These are phyloP conservation scores for Raphanus sativus DNA, from an alignment of 345 rosid species.

Conservation along the genomic window DNA sequence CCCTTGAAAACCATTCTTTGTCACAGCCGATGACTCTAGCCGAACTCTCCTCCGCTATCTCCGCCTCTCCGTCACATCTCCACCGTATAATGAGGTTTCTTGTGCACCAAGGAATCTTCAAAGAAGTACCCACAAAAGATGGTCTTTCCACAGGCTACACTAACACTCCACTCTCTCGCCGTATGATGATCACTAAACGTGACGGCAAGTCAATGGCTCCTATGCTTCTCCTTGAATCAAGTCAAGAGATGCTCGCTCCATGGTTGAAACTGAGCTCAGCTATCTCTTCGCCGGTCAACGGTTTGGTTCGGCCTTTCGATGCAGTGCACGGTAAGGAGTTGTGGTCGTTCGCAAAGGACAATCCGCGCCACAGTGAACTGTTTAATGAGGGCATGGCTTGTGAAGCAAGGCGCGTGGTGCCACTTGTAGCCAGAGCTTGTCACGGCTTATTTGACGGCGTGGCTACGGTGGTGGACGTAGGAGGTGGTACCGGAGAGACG, in stretches of 20 bases:
- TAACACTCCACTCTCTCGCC: conserved; percentile 65
- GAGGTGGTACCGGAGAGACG: conserved; percentile 66
- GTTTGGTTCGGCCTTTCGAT: conserved; percentile 42
- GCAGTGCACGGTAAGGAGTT: conserved; percentile 50
- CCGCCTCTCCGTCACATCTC: conserved; percentile 52
- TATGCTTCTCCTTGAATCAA: conserved; percentile 46
- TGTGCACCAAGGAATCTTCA: conserved; percentile 49
- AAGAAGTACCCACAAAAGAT: conserved; percentile 31
- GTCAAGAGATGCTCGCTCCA: conserved; percentile 54
- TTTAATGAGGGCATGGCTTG: conserved; percentile 70
- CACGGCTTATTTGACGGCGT: conserved; percentile 58
- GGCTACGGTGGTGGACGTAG: conserved; percentile 63
- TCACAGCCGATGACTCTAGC: conserved; percentile 49
- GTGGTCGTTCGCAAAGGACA: conserved; percentile 48
- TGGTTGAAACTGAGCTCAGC: conserved; percentile 55
- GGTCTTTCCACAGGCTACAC: conserved; percentile 37
- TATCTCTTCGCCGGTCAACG: conserved; percentile 24
- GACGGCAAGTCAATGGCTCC: conserved; percentile 50
- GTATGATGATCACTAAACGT: conserved; percentile 32
- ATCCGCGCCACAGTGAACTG: conserved; percentile 42
- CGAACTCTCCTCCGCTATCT: conserved; percentile 50
- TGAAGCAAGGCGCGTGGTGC: conserved; percentile 44
- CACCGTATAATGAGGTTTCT: conserved; percentile 67
- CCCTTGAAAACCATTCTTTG: conserved; percentile 45
- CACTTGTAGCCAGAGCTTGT: conserved; percentile 42